Conservation (phyloP, 768 basidiomycete species). For the Tubosaeta brunneosetosa region DNA sequence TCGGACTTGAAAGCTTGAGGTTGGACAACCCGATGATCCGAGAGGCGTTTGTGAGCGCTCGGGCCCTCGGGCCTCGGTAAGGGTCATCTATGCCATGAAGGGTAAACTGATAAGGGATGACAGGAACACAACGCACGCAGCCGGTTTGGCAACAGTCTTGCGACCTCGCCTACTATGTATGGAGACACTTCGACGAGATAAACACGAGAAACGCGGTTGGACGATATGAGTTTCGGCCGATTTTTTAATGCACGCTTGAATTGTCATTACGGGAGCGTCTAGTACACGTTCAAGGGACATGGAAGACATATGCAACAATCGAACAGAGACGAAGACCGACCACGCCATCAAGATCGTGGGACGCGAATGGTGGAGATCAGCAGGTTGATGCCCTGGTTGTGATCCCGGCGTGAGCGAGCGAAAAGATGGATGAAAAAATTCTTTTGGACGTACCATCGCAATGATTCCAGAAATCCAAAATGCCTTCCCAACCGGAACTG, state of each 20-base stretch:
- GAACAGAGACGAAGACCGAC: background rate
- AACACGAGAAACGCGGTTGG: background rate
- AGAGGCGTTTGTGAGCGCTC: background rate
- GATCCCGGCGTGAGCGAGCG: background rate
- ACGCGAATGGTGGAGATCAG: slow-evolving; percentile 9
- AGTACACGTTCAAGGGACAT: background rate
- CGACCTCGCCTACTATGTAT: background rate
- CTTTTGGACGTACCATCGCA: slow-evolving; percentile 24
- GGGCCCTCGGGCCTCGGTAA: background rate
- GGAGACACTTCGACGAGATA: background rate
- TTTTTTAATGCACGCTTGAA: no score
- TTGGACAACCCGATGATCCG: background rate
- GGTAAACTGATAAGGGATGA: background rate
- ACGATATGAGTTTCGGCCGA: background rate
- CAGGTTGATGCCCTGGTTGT: slow-evolving; percentile 4
- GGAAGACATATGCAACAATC: background rate
- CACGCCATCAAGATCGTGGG: background rate
- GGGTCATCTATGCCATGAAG: background rate
- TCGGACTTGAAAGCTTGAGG: background rate
- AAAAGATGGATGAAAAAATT: background rate
- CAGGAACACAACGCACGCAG: background rate
- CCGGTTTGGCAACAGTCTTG: background rate
- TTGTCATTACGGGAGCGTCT: background rate
- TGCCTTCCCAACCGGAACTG: slow-evolving; percentile 35
- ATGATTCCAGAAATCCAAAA: slow-evolving; percentile 47